Evolutionary conservation across 2,329 filamentous ascomycete genomes (phyloP), one percentile per base, ranked within the genome.

Genomic region (Apiospora hydei): DNA sequence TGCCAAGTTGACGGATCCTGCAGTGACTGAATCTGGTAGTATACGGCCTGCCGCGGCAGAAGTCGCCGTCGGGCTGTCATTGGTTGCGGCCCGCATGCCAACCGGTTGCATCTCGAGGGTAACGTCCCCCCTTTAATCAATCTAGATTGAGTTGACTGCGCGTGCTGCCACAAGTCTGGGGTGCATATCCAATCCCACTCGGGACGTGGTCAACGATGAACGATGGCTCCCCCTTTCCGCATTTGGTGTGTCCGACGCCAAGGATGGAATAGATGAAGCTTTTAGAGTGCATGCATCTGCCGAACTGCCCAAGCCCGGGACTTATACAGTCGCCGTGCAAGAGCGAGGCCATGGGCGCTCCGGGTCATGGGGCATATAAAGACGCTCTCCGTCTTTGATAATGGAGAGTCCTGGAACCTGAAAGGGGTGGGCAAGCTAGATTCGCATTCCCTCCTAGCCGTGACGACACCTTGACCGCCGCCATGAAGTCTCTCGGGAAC

Each of bases 1-100:
- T 38, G 57, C 57, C 34, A 64, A n/a, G 53, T 34, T 4, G 26
- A 34, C 26, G 53, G 53, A 34, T 64, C 30, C 16, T 41, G 18
- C 57, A 41, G 18, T 41, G 34, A 6, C 13, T 18, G 30, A 64
- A 38, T 46, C 13, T 38, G 34, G 34, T 38, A 6, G 34, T 64
- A 24, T 24, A 64, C 34, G 57, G 57, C 34, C 57, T 64, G 34
- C 57, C 57, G 57, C 57, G 57, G 57, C 57, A 64, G n/a, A 64
- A 41, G 34, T 64, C 57, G 5, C 34, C 57, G 18, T 8, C 34
- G 18, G 21, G 30, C 34, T 64, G 34, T 3, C 57, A 64, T 41
- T 64, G 57, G 57, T 41, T n/a, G 34, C 34, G 57, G 34, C 57
- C 57, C 30, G 57, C 57, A 64, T 64, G 57, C 57, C 57, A 41